These are phyloP conservation scores for Jacaranda copaia DNA, from an alignment of 257 asterid species.

Conservation along the genomic window DNA sequence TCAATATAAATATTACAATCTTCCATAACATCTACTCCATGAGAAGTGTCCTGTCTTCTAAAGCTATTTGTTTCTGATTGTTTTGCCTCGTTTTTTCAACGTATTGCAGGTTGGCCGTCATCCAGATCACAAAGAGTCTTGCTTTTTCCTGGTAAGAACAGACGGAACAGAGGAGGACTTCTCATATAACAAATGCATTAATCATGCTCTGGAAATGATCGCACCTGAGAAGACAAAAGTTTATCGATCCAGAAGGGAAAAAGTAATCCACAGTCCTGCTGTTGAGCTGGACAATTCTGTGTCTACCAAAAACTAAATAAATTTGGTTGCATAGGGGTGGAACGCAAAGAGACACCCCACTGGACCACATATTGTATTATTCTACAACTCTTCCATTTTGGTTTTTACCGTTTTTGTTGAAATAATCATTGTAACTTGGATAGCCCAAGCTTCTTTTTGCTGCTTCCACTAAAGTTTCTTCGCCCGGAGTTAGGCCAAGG, in stretches of 20 bases:
- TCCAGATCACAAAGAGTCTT: slow-evolving; percentile 62
- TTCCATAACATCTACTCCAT: too few relatives aligned
- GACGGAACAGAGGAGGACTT: slow-evolving; percentile 92
- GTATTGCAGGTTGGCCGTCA: slow-evolving; percentile 77
- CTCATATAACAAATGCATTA: slow-evolving; percentile 80
- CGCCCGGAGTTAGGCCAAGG: slow-evolving; percentile 72
- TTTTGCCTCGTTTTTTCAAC: slow-evolving; percentile 1
- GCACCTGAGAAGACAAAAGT: slow-evolving; percentile 58
- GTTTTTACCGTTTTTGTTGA: neutral
- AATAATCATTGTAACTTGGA: slow-evolving; percentile 49
- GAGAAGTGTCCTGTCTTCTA: neutral
- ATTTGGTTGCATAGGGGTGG: neutral
- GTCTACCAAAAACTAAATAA: neutral
- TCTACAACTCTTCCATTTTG: neutral
- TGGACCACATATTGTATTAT: neutral
- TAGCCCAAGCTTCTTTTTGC: slow-evolving; percentile 99
- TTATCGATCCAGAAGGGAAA: slow-evolving; percentile 42
- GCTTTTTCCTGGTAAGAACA: slow-evolving; percentile 71
- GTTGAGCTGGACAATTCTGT: slow-evolving; percentile 1
- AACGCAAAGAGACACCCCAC: neutral
- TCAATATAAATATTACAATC: too few relatives aligned
- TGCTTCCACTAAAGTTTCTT: slow-evolving; percentile 90
- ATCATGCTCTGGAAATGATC: slow-evolving; percentile 58
- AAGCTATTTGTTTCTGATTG: neutral
- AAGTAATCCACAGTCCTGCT: neutral